phyloP scores from a whole-genome alignment of 2,329 filamentous ascomycete species.

The Herpotrichia juniperi region DNA sequence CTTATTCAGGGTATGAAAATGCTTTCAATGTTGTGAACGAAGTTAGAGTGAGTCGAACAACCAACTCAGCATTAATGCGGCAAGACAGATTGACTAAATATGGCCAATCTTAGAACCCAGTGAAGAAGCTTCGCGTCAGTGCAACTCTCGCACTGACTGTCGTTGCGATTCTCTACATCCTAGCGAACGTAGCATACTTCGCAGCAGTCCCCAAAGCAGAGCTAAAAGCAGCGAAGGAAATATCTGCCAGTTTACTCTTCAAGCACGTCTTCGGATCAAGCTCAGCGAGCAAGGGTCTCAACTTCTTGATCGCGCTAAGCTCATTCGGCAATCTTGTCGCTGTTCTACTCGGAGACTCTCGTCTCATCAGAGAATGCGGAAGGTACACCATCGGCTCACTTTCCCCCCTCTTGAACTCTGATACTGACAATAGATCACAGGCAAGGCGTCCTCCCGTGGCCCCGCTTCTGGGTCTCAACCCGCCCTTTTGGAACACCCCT shows the following conservation, averaged over 20 bases:
- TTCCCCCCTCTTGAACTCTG: too few species aligned
- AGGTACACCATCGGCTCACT: slow-evolving; percentile 37
- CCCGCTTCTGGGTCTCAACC: slow-evolving; percentile 66
- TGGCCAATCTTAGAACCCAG: slow-evolving; percentile 54
- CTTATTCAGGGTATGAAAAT: slow-evolving; percentile 64
- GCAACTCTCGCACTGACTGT: slow-evolving; percentile 56
- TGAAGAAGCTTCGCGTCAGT: slow-evolving; percentile 57
- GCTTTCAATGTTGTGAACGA: slow-evolving; percentile 69
- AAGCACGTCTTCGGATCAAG: slow-evolving; percentile 59
- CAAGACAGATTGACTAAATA: not conserved
- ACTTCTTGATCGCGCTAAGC: slow-evolving; percentile 62
- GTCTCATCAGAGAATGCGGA: slow-evolving; percentile 66
- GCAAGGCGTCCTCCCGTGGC: slow-evolving; percentile 67
- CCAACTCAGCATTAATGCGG: not conserved
- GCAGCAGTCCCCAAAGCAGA: slow-evolving; percentile 59
- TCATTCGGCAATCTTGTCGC: slow-evolving; percentile 66
- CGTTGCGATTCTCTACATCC: slow-evolving; percentile 61
- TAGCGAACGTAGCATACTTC: slow-evolving; percentile 68
- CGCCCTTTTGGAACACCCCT: slow-evolving; percentile 67
- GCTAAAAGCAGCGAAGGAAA: slow-evolving; percentile 56
- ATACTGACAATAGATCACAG: slow-evolving; percentile 33
- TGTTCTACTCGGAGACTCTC: slow-evolving; percentile 60
- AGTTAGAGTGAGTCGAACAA: slow-evolving; percentile 59
- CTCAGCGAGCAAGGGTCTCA: slow-evolving; percentile 58
- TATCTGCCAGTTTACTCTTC: slow-evolving; percentile 65